Evolutionary conservation across 2,329 filamentous ascomycete species (phyloP).

Genomic region (Metarhizium anisopliae): DNA sequence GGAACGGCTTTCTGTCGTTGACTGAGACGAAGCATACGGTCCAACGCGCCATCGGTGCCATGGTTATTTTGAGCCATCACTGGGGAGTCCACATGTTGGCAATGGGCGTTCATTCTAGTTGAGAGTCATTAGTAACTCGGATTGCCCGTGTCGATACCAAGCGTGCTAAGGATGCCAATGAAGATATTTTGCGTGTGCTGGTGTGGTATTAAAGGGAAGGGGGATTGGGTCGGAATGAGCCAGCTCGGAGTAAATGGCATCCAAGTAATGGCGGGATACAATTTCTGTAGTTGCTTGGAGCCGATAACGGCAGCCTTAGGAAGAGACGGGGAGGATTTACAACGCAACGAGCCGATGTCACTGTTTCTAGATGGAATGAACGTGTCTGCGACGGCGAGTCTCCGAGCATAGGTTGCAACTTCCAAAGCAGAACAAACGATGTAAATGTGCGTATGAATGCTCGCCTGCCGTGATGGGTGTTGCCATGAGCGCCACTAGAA

Average conservation of each 20-base stretch:
- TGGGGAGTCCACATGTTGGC: slow-evolving; percentile 16
- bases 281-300: neutral
- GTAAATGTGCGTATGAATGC: neutral
- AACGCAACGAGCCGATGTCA: neutral
- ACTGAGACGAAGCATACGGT: slow-evolving; percentile 27
- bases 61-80: slow-evolving; percentile 40
- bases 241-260: slow-evolving; percentile 2
- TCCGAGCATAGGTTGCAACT: neutral
- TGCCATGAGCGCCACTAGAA: too few relatives aligned
- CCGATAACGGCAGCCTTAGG: neutral
- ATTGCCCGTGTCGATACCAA: neutral
- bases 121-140: slow-evolving; percentile 13
- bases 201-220: neutral
- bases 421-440: neutral
- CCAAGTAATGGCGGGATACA: neutral
- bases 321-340: neutral
- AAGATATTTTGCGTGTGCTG: slow-evolving; percentile 3
- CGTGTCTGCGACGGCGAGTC: neutral
- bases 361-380: neutral
- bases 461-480: too few relatives aligned
- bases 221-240: slow-evolving; percentile 2
- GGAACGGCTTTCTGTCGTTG: slow-evolving; percentile 35
- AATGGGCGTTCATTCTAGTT: slow-evolving; percentile 20
- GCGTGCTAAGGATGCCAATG: slow-evolving; percentile 6
- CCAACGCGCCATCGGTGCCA: slow-evolving; percentile 31